Percentiles rank a stretch among this genome's conserved stretches.
Conservation (phyloP, 2,329 filamentous ascomycete genomes). For the Triangularia verruculosa region DNA sequence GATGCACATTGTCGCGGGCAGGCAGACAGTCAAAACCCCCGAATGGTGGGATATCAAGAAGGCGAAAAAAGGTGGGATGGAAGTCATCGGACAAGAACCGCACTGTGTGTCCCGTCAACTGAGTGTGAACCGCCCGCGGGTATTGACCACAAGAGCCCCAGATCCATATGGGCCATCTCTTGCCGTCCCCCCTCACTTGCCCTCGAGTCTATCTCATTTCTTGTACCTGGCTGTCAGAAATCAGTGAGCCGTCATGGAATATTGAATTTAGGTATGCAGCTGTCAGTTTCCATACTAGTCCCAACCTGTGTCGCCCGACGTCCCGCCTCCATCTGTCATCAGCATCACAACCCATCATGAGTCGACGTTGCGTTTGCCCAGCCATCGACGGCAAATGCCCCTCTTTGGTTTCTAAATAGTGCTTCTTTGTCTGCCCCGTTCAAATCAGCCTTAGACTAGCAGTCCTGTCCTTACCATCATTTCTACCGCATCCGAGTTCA, state of each 20-base stretch:
- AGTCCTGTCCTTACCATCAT: no score
- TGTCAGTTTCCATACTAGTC: not conserved
- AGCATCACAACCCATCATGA: not conserved
- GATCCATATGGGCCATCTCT: no score
- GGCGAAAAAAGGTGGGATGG: not conserved
- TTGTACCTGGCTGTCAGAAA: no score
- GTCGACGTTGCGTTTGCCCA: not conserved
- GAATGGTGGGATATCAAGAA: not conserved
- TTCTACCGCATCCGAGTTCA: not conserved
- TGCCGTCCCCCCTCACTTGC: no score
- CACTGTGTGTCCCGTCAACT: not conserved
- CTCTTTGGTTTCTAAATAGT: not conserved
- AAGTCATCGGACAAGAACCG: not conserved
- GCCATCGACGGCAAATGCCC: not conserved
- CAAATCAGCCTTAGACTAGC: not conserved
- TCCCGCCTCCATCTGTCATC: not conserved
- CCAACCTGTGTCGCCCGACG: not conserved
- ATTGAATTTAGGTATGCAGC: not conserved
- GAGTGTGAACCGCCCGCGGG: not conserved
- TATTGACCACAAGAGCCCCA: not conserved
- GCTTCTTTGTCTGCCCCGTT: not conserved
- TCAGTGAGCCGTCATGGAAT: not conserved
- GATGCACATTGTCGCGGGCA: not conserved
- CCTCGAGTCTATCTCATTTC: no score
- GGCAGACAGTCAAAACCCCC: conserved; percentile 2